phyloP scores from a whole-genome alignment of 2,329 filamentous ascomycete species.

The Alternaria rosae region DNA sequence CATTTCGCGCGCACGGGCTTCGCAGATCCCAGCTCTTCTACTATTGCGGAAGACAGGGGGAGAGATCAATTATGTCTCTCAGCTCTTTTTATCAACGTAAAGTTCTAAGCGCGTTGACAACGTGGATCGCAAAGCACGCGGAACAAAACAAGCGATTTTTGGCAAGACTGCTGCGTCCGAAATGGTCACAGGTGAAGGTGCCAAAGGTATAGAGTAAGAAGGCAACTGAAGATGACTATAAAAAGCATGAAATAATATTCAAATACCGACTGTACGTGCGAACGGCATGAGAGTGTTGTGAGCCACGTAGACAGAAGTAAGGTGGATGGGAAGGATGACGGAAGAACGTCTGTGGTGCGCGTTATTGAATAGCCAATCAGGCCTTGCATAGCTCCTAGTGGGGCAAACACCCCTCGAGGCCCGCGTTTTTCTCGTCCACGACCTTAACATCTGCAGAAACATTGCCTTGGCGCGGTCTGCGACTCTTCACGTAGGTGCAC shows the following conservation, averaged over 20 bases:
- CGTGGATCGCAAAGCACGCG: not conserved
- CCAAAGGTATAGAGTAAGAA: fast-evolving
- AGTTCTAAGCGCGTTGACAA: fast-evolving
- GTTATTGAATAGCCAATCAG: not conserved
- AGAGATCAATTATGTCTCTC: not conserved
- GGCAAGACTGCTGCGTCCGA: not conserved
- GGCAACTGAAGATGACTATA: no score
- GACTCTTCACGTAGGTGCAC: not conserved
- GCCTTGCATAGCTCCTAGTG: not conserved
- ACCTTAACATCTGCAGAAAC: not conserved
- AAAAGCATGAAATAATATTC: no score
- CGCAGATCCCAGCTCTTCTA: no score
- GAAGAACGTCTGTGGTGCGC: not conserved
- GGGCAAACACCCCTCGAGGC: not conserved
- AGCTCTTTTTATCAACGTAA: not conserved
- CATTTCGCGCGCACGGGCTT: no score
- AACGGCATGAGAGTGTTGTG: not conserved
- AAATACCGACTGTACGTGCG: no score
- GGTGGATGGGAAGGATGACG: not conserved
- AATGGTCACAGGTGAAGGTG: not conserved
- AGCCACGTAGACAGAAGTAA: not conserved
- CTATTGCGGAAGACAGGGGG: not conserved
- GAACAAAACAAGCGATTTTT: not conserved
- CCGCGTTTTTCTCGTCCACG: not conserved
- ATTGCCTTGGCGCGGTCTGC: not conserved